phyloP scores from a whole-genome alignment of 805 yeast species.

The Nakazawaea siamensis region DNA sequence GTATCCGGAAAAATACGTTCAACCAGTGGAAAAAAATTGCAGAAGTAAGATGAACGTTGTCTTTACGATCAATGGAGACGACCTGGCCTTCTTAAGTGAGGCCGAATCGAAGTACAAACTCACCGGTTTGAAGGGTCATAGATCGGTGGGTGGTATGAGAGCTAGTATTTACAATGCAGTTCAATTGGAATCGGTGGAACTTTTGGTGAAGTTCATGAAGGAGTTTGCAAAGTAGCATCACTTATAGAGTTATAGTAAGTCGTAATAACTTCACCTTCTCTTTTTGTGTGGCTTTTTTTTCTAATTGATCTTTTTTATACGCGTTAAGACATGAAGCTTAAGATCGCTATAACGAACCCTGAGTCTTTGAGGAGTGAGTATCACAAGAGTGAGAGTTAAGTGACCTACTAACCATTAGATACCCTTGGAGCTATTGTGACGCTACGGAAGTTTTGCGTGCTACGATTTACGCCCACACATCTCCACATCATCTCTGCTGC shows the following conservation, averaged over 20 bases:
- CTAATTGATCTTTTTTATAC: background rate
- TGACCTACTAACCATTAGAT: slow-evolving; percentile 13
- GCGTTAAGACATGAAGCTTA: slow-evolving; percentile 11
- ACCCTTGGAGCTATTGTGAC: slow-evolving; percentile 42
- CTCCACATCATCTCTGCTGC: slow-evolving; percentile 45
- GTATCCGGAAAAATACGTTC: slow-evolving; percentile 53
- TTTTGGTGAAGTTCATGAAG: slow-evolving; percentile 47
- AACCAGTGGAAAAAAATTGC: slow-evolving; percentile 54
- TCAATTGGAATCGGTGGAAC: slow-evolving; percentile 46
- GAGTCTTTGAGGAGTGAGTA: slow-evolving; percentile 11
- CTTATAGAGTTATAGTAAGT: background rate
- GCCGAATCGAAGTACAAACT: slow-evolving; percentile 50
- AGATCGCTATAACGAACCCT: slow-evolving; percentile 9
- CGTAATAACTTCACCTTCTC: background rate
- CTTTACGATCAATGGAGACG: slow-evolving; percentile 68
- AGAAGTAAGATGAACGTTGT: slow-evolving; percentile 93
- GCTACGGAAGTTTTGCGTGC: slow-evolving; percentile 46
- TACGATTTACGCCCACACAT: slow-evolving; percentile 43
- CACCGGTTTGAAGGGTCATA: slow-evolving; percentile 86
- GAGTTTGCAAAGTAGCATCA: slow-evolving; percentile 35
- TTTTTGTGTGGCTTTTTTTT: background rate
- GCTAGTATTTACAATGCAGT: slow-evolving; percentile 91
- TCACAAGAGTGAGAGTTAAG: background rate
- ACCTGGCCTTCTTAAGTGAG: slow-evolving; percentile 58
- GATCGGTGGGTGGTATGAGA: slow-evolving; percentile 96